These are phyloP conservation scores for Fusarium liriodendri DNA, from an alignment of 2,329 filamentous ascomycete species.

Conservation along the genomic window DNA sequence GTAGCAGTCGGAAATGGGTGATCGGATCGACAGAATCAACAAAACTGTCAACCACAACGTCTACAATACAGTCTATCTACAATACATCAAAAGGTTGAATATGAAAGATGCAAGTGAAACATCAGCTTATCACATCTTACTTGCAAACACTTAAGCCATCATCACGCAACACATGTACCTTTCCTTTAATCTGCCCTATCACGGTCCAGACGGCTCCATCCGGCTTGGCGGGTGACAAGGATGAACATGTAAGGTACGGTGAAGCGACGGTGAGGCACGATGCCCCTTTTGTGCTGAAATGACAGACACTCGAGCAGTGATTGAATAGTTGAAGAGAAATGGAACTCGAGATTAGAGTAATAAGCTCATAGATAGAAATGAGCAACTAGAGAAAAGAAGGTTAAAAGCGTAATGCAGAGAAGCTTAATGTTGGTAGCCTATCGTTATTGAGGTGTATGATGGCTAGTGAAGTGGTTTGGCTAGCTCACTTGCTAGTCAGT, in stretches of 20 bases:
- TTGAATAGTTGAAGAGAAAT: neutral
- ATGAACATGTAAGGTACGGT: neutral
- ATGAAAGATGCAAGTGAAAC: neutral
- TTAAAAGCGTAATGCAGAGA: neutral
- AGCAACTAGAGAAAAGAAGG: neutral
- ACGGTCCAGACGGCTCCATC: slow-evolving; percentile 9
- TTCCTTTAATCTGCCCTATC: slow-evolving; percentile 17
- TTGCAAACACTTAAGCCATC: neutral
- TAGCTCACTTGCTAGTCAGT: neutral
- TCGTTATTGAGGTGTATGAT: neutral
- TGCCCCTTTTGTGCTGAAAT: neutral
- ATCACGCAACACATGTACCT: slow-evolving; percentile 1
- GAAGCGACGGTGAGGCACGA: neutral
- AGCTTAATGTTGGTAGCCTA: neutral
- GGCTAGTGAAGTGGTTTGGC: neutral
- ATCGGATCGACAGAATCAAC: neutral
- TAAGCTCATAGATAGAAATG: neutral
- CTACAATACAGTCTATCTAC: neutral
- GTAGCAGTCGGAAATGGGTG: neutral
- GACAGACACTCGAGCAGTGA: neutral
- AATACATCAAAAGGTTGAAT: neutral
- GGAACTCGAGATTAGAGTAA: neutral
- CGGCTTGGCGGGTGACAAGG: slow-evolving; percentile 7
- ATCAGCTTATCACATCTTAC: neutral
- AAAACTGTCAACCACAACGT: neutral